Evolutionary conservation across 129 eudicot species (phyloP).

Genomic region (Silybum marianum): DNA sequence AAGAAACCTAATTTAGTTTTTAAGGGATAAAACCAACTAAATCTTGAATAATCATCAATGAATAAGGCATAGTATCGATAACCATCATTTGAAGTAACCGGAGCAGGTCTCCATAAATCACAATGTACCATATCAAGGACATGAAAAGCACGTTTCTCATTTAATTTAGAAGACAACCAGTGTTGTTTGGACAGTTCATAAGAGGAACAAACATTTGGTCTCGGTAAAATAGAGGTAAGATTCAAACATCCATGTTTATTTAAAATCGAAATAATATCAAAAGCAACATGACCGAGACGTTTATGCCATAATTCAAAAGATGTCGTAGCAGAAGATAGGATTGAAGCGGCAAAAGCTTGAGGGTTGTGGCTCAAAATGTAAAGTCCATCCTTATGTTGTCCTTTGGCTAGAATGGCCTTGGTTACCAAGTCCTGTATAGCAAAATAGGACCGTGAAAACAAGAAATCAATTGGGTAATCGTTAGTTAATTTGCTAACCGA

Average conservation of each 20-base stretch:
- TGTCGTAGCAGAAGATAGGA: not conserved
- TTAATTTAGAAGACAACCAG: not conserved
- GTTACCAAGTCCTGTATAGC: not conserved
- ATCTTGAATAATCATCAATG: not conserved
- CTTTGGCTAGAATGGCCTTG: not conserved
- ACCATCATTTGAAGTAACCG: not conserved
- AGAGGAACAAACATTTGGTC: not conserved
- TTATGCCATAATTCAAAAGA: not conserved
- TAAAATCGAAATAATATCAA: not conserved
- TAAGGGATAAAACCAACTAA: too few relatives aligned
- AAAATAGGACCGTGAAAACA: not conserved
- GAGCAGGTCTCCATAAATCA: not conserved
- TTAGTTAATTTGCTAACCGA: conserved; percentile 10
- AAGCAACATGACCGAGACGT: not conserved
- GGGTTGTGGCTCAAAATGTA: not conserved
- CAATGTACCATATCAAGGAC: conserved; percentile 15
- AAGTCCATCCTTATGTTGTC: not conserved
- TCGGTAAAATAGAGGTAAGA: conserved; percentile 5
- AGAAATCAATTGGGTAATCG: not conserved
- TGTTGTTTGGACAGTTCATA: not conserved
- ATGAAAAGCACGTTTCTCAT: not conserved
- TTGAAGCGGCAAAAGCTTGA: not conserved
- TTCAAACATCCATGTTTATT: not conserved
- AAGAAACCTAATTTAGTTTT: not conserved
- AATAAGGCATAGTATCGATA: conserved; percentile 8